Evolutionary conservation across 257 asterid species (phyloP).

Genomic region (Solanum arcanum): DNA sequence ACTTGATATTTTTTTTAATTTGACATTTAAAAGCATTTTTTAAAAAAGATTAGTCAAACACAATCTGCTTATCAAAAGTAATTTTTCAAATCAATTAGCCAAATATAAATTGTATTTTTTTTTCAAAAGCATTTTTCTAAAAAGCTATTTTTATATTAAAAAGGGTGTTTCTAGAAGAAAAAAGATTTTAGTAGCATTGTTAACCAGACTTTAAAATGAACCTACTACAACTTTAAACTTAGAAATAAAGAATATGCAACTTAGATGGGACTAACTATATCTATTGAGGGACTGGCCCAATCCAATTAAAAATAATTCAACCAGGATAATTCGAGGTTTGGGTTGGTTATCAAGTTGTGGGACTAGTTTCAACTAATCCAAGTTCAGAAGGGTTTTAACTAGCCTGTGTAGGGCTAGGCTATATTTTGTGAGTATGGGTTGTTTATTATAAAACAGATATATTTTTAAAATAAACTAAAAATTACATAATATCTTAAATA

Average conservation of each 20-base stretch:
- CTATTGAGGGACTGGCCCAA: too few relatives aligned
- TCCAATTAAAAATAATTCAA: not conserved
- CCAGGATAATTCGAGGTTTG: not conserved
- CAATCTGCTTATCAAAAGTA: not conserved
- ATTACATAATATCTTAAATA: not conserved
- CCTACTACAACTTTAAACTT: too few relatives aligned
- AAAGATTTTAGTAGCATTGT: too few relatives aligned
- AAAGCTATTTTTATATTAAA: too few relatives aligned
- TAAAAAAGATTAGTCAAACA: not conserved
- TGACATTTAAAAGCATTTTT: too few relatives aligned
- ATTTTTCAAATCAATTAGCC: not conserved
- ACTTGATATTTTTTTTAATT: not conserved
- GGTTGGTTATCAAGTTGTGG: not conserved
- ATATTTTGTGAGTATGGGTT: not conserved
- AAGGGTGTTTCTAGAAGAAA: too few relatives aligned
- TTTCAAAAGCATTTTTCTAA: not conserved
- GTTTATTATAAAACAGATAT: not conserved
- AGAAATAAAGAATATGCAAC: too few relatives aligned
- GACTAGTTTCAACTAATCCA: not conserved
- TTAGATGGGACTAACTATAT: too few relatives aligned
- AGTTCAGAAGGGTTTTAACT: not conserved
- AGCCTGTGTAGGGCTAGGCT: not conserved
- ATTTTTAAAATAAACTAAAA: not conserved
- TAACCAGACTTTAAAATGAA: too few relatives aligned
- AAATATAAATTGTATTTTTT: too few relatives aligned